These are phyloP conservation scores for Clavispora asparagi DNA, from an alignment of 805 yeast genomes.

Conservation along the genomic window DNA sequence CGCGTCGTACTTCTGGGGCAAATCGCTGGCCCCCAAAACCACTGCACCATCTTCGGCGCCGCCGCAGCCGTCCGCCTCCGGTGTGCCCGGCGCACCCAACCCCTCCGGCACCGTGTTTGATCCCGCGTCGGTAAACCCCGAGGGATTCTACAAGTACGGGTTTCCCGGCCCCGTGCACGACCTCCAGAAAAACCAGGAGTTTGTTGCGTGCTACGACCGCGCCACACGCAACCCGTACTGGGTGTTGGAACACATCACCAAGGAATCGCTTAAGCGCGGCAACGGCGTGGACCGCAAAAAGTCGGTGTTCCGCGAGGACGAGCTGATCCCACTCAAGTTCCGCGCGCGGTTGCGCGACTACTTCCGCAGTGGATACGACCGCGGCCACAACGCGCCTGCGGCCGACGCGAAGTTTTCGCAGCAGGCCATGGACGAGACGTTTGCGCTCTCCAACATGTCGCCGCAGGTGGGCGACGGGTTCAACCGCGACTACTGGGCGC, in stretches of 20 bases:
- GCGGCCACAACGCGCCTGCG: conserved; percentile 98
- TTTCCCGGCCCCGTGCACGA: conserved; percentile 96
- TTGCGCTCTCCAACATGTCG: conserved; percentile 80
- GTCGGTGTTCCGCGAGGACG: conserved; percentile 85
- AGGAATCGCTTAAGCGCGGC: conserved; percentile 51
- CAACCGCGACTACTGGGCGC: conserved; percentile 97
- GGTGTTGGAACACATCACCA: conserved; percentile 86
- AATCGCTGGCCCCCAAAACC: conserved; percentile 18
- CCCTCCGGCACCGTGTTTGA: conserved; percentile 14
- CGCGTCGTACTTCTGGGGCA: conserved; percentile 39
- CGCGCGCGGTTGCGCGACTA: conserved; percentile 78
- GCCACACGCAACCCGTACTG: conserved; percentile 80
- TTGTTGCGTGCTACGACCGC: conserved; percentile 81
- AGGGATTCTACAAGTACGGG: conserved; percentile 83
- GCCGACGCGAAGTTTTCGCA: conserved; percentile 93
- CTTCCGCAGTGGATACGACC: conserved; percentile 91
- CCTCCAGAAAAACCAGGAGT: conserved; percentile 65
- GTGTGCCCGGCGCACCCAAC: not conserved
- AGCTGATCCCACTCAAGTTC: conserved; percentile 66
- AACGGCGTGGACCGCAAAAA: conserved; percentile 69
- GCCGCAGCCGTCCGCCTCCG: not conserved
- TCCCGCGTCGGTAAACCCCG: conserved; percentile 54
- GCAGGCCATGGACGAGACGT: conserved; percentile 92
- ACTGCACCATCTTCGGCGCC: not conserved
- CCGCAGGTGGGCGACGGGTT: conserved; percentile 98